A percentile compares a stretch with the other conserved stretches of the same genome.
These are phyloP conservation scores for Scheffersomyces parashehatae DNA, from an alignment of 1,139 yeast species.

Conservation along the genomic window DNA sequence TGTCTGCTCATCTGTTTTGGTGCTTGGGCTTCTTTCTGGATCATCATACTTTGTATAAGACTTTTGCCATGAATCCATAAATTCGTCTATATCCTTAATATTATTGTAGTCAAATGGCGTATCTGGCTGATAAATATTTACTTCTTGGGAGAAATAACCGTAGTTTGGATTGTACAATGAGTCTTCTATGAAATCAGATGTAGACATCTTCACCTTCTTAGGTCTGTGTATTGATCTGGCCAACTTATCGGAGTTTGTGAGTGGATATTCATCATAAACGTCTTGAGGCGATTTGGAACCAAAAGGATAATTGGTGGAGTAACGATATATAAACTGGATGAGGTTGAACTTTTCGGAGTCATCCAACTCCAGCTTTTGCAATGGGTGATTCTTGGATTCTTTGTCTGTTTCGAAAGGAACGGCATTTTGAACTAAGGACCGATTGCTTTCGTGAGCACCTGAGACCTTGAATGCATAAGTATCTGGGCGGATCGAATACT, in stretches of 20 bases:
- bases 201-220: slow-evolving; percentile 61
- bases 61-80: slow-evolving; percentile 65
- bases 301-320: slow-evolving; percentile 49
- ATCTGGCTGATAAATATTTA: slow-evolving; percentile 69
- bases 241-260: slow-evolving; percentile 47
- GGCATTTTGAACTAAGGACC: slow-evolving; percentile 10
- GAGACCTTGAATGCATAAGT: slow-evolving; percentile 49
- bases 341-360: slow-evolving; percentile 24
- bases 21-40: slow-evolving; percentile 12
- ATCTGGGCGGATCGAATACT: slow-evolving; percentile 50
- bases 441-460: slow-evolving; percentile 22
- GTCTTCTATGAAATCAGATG: slow-evolving; percentile 82
- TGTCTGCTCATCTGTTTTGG: neutral
- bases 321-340: slow-evolving; percentile 39
- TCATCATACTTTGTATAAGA: slow-evolving; percentile 63
- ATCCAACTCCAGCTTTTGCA: slow-evolving; percentile 21
- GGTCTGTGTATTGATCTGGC: slow-evolving; percentile 55
- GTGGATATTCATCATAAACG: slow-evolving; percentile 40
- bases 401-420: slow-evolving; percentile 3
- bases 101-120: slow-evolving; percentile 61
- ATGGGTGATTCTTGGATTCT: slow-evolving; percentile 24
- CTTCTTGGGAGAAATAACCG: slow-evolving; percentile 80
- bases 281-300: slow-evolving; percentile 40
- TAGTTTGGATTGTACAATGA: slow-evolving; percentile 78
- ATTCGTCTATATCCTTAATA: slow-evolving; percentile 66